phyloP scores from a whole-genome alignment of 495 filamentous ascomycete species.

The Pseudoneurospora amorphoporcata region DNA sequence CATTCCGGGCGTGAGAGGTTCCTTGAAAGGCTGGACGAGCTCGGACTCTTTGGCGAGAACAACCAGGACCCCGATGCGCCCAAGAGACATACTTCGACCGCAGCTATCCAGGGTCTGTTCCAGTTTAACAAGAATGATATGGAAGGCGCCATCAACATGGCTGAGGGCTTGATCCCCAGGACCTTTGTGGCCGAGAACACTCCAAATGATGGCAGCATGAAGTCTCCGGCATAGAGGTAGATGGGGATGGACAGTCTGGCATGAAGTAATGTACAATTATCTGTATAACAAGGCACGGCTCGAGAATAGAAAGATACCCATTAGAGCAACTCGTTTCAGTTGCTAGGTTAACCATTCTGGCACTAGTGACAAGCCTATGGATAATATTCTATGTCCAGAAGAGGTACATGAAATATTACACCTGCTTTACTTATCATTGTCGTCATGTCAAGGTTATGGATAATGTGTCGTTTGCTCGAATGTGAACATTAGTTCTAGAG shows the following conservation, averaged over 20 bases:
- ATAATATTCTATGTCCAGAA: no score
- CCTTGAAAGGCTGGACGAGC: slow-evolving; percentile 35
- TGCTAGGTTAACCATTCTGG: neutral
- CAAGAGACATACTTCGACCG: slow-evolving; percentile 59
- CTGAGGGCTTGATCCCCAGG: slow-evolving; percentile 50
- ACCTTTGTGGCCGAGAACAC: slow-evolving; percentile 36
- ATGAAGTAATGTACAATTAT: slow-evolving; percentile 2
- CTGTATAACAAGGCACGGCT: slow-evolving; percentile 1
- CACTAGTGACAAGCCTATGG: no score
- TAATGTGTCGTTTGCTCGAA: neutral
- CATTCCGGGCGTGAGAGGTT: slow-evolving; percentile 46
- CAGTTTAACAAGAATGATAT: slow-evolving; percentile 87
- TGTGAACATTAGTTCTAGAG: neutral
- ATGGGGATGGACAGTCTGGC: neutral
- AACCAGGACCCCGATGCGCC: slow-evolving; percentile 28
- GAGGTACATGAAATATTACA: neutral
- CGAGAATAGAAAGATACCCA: neutral
- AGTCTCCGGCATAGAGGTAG: slow-evolving; percentile 18
- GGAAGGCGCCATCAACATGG: slow-evolving; percentile 75
- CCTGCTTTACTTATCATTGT: neutral
- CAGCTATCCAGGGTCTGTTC: slow-evolving; percentile 86
- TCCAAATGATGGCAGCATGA: slow-evolving; percentile 15
- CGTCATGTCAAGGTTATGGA: neutral
- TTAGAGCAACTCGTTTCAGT: neutral
- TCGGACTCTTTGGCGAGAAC: slow-evolving; percentile 36